A percentile compares a stretch with the other conserved stretches of the same genome.
Conservation (phyloP, 2,329 filamentous ascomycete genomes). For the Zymoseptoria passerinii region DNA sequence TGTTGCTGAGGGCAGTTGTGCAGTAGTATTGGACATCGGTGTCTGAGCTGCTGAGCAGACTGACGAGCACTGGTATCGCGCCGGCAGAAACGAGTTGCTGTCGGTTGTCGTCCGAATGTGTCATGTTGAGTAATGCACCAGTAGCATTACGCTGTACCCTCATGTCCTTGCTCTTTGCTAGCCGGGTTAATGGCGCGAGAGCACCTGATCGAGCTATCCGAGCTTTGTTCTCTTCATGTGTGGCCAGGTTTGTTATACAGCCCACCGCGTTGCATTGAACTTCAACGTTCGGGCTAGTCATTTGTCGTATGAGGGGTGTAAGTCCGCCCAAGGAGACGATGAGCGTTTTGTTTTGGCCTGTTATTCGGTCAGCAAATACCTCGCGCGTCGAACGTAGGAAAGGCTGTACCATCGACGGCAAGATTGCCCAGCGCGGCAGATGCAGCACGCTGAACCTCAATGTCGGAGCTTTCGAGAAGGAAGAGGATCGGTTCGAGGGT, state of each 20-base stretch:
- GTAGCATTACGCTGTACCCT: constrained; percentile 96
- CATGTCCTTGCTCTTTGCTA: constrained; percentile 98
- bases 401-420: constrained; percentile 76
- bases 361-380: constrained; percentile 63
- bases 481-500: constrained; percentile 94
- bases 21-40: constrained; percentile 99
- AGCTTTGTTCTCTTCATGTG: constrained; percentile 97
- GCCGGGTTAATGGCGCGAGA: constrained; percentile 75
- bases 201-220: constrained; percentile 95
- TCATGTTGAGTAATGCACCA: constrained; percentile 95
- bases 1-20: constrained; percentile 96
- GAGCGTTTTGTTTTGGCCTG: constrained; percentile 94
- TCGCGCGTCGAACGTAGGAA: constrained; percentile 84
- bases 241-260: constrained; percentile 96
- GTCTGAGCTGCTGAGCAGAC: constrained; percentile 83
- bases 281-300: constrained; percentile 96
- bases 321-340: constrained; percentile 91
- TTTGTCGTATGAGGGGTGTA: constrained; percentile 86
- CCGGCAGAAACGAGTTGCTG: constrained; percentile 95
- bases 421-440: constrained; percentile 94
- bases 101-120: constrained; percentile 96
- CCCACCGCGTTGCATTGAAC: constrained; percentile 98
- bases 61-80: constrained; percentile 94
- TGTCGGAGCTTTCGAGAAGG: constrained; percentile 87
- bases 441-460: constrained; percentile 92